Base-by-base conservation (phyloP, 768 basidiomycete genomes). In the Phlebiopsis gigantea region DNA sequence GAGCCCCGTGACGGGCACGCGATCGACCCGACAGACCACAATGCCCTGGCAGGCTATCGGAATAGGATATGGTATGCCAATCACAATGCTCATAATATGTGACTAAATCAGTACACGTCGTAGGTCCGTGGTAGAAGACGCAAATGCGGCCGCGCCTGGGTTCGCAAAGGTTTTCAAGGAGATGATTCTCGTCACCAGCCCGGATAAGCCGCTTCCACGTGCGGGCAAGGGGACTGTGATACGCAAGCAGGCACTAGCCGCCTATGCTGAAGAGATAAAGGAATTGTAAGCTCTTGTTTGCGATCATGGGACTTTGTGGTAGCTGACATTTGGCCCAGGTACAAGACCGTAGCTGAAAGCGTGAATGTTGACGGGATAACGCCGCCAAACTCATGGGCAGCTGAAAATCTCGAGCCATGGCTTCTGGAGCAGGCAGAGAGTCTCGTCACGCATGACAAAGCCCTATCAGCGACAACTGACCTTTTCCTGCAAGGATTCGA, bases 241-340 rank as follows among this genome's bases (percentile, higher is more conserved):
- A 42, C 72, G 75, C 46, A 78, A 76, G 57, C 72, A 69, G 4
- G 71, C 75, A 0, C 54, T 79, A 39, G 63, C 55, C 2, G 12
- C 65, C 15, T 83, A 83, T 59, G 66, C 65, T 10, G 53, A 70
- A 0, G 80, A 83, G 54, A 80, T 83, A n/a, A 71, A 80, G 30
- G 66, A 62, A 15, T 47, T 82, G 73, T 83, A 66, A 26, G 57
- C 24, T 46, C 59, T 71, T 57, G 9, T n/a, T 5, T 22, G 26
- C 28, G 34, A 43, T 7, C 9, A 4, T 29, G 30, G 46, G n/a
- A n/a, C n/a, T n/a, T n/a, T n/a, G n/a, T n/a, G n/a, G n/a, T n/a
- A 42, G 55, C 12, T 46, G 45, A n/a, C 28, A 22, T 19, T 15
- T 15, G 25, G 14, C 6, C 43, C 28, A 63, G 62, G 34, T 63